A percentile compares a stretch with the other conserved stretches of the same genome.
Conservation (phyloP, 148 eudicot species). For the Tetragonia tetragonoides region DNA sequence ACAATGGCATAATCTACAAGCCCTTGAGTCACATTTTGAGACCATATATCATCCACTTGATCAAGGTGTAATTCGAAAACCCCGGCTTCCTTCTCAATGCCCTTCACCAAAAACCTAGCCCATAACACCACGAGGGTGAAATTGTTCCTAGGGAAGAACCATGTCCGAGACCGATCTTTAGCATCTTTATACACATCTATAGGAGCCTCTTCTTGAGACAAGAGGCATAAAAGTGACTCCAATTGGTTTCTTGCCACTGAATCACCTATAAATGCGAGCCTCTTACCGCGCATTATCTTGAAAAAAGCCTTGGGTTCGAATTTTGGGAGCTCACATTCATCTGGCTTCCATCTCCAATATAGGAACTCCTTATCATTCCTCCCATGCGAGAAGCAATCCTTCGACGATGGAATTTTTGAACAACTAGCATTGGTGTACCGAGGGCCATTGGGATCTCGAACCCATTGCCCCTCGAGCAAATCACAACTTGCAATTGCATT, state of each 20-base stretch:
- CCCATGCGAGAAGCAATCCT: conserved; percentile 48
- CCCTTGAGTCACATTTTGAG: conserved; percentile 27
- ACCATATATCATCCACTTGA: conserved; percentile 38
- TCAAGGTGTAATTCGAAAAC: conserved; percentile 42
- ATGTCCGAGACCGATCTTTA: conserved; percentile 39
- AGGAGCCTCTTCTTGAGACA: conserved; percentile 39
- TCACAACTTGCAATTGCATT: conserved; percentile 24
- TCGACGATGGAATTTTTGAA: conserved; percentile 36
- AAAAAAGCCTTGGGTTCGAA: conserved; percentile 40
- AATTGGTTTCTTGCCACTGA: conserved; percentile 55
- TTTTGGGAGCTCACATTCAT: conserved; percentile 36
- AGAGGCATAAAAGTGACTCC: conserved; percentile 46
- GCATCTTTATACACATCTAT: conserved; percentile 38
- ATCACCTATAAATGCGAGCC: conserved; percentile 52
- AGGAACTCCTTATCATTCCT: conserved; percentile 52
- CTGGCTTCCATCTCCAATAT: conserved; percentile 58
- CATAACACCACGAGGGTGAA: conserved; percentile 42
- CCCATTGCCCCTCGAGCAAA: conserved; percentile 49
- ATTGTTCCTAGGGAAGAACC: conserved; percentile 42
- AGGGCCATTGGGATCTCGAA: conserved; percentile 31
- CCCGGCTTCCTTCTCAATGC: conserved; percentile 25
- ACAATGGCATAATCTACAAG: conserved; percentile 33
- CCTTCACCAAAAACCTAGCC: conserved; percentile 41
- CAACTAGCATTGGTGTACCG: conserved; percentile 40
- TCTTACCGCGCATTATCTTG: conserved; percentile 33